Evolutionary conservation across 108 stramenopile genomes (phyloP).

Genomic region (Skeletonema marinoi): DNA sequence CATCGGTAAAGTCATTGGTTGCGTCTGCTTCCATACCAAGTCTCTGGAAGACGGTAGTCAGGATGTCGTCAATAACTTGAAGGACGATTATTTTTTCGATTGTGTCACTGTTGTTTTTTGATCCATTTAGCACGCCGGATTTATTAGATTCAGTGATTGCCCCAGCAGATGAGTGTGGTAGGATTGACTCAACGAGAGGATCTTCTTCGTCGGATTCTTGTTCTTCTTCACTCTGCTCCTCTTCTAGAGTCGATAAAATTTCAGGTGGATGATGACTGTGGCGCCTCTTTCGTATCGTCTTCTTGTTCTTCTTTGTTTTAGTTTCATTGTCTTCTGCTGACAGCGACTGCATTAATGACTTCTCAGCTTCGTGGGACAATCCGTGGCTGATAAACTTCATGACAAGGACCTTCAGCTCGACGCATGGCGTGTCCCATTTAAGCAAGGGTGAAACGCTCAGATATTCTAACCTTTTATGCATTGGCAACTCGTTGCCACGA

Average conservation of each 20-base stretch:
- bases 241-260: constrained; percentile 7
- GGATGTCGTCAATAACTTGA: constrained; percentile 53
- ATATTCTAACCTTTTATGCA: neutral
- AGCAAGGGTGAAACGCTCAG: constrained; percentile 18
- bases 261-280: neutral
- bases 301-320: constrained; percentile 44
- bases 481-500: neutral
- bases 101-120: constrained; percentile 30
- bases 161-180: constrained; percentile 7
- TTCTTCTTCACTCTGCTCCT: constrained; percentile 7
- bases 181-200: constrained; percentile 23
- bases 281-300: constrained; percentile 34
- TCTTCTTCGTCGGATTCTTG: constrained; percentile 27
- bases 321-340: neutral
- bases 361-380: constrained; percentile 46
- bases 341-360: constrained; percentile 31
- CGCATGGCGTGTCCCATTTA: constrained; percentile 25
- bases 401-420: constrained; percentile 13
- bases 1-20: constrained; percentile 20
- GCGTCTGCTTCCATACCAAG: constrained; percentile 51
- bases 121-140: neutral
- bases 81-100: constrained; percentile 58
- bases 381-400: constrained; percentile 24
- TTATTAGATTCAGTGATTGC: constrained; percentile 1
- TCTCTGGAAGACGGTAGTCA: constrained; percentile 49